Base-by-base conservation (phyloP, 345 rosid genomes). In the Gossypium bickii region DNA sequence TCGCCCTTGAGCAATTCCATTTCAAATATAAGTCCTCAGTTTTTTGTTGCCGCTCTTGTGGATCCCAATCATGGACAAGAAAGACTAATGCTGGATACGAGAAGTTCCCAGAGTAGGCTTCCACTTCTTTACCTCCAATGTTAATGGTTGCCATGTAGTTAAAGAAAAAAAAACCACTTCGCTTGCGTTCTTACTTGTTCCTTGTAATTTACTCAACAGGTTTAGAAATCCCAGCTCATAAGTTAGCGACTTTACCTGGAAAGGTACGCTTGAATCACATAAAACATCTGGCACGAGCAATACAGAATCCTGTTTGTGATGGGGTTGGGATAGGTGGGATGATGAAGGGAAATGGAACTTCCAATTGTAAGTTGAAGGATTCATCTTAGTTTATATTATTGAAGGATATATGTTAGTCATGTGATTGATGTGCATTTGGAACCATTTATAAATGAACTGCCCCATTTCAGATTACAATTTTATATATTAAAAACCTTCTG, bases 251-350 rank as follows among this genome's bases (percentile, higher is more conserved):
- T 48, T 73, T 89, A 38, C 87, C 89, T 1, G 87, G 83, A 38
- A 81, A 87, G 71, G 76, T 90, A 67, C 84, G 97, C 5, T 78
- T 94, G 47, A 94, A 73, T 80, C 96, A 85, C 22, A 38, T 94
- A 73, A 94, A 92, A 76, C 90, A 86, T 84, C 78, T 92, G 62
- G 99, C 99, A 1, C 85, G 99, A 67, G 85, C 88, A 59, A 51
- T 88, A 18, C 78, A 82, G 77, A 80, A 74, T 78, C 81, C 83
- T 58, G 68, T 78, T 27, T 55, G 74, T 66, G 74, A 77, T 51
- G 77, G 25, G 71, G 78, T 78, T 67, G 72, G 71, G 15, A 70
- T 84, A 18, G 83, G 85, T 70, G 69, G 75, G 61, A 58, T 75
- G 12, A 72, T 77, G 69, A 77, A 75, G 18, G 82, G 74, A 64